These are phyloP conservation scores for Dactylellina haptotyla DNA, from an alignment of 2,329 filamentous ascomycete species.

Conservation along the genomic window DNA sequence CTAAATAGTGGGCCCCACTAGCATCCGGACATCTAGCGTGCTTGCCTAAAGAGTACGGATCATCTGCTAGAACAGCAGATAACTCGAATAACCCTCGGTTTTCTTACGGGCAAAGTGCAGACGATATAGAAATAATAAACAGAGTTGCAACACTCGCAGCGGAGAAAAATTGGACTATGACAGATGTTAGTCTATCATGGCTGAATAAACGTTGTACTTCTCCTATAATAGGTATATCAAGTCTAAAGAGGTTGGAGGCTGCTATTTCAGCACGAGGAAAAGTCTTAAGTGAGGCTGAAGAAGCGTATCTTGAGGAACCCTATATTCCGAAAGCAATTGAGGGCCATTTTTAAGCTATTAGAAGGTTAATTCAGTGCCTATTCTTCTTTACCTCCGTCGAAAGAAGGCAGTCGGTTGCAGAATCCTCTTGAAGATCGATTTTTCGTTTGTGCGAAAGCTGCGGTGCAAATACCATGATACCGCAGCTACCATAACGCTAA, in stretches of 20 bases:
- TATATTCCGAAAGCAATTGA: conserved; percentile 1
- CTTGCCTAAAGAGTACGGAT: neutral
- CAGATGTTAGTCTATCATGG: conserved; percentile 9
- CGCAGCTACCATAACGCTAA: too few relatives aligned
- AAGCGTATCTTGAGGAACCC: conserved; percentile 5
- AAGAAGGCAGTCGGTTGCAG: too few relatives aligned
- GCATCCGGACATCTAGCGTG: conserved; percentile 15
- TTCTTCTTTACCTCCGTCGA: too few relatives aligned
- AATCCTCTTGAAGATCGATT: too few relatives aligned
- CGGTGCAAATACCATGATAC: too few relatives aligned
- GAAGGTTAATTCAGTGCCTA: too few relatives aligned
- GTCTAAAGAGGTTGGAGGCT: neutral
- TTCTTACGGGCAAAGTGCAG: neutral
- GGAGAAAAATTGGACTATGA: conserved; percentile 5
- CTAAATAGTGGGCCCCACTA: conserved; percentile 8
- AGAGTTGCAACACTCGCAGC: neutral
- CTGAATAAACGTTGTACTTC: conserved; percentile 1
- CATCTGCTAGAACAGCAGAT: neutral
- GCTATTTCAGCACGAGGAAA: neutral
- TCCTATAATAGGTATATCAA: conserved; percentile 6
- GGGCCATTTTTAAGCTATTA: conserved; percentile 1
- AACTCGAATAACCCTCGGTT: conserved; percentile 8
- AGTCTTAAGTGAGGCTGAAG: neutral
- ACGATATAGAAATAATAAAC: neutral
- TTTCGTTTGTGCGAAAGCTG: too few relatives aligned